Evolutionary conservation across 306 rosid species (phyloP).

Genomic region (Citrullus colocynthis): DNA sequence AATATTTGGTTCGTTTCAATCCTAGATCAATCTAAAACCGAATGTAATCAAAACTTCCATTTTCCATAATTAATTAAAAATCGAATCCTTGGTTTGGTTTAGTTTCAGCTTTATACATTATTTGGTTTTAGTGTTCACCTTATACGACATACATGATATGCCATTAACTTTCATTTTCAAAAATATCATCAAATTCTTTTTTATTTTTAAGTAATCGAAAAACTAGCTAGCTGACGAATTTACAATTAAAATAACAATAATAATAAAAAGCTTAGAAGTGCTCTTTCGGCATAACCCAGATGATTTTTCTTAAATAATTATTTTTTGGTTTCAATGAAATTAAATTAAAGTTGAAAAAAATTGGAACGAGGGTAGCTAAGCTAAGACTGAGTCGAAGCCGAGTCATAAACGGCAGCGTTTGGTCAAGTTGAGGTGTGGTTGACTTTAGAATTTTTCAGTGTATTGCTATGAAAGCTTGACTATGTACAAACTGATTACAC

Average conservation of each 20-base stretch:
- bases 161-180: neutral
- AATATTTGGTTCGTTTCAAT: no score
- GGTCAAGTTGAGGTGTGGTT: neutral
- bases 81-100: no score
- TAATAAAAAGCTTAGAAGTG: neutral
- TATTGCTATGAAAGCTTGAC: neutral
- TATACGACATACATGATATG: neutral
- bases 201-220: neutral
- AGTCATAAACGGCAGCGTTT: neutral
- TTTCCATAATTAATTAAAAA: no score
- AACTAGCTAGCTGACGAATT: neutral
- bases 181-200: neutral
- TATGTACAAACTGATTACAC: neutral
- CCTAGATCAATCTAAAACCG: no score
- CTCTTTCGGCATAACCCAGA: neutral
- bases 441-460: neutral
- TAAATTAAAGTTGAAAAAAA: neutral
- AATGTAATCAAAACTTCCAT: no score
- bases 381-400: conserved; percentile 1
- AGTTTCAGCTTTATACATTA: no score
- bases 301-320: neutral
- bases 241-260: no score
- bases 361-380: neutral
- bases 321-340: no score
- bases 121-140: no score